phyloP scores from a whole-genome alignment of 495 filamentous ascomycete species.

The Aspergillus bertholletiae region DNA sequence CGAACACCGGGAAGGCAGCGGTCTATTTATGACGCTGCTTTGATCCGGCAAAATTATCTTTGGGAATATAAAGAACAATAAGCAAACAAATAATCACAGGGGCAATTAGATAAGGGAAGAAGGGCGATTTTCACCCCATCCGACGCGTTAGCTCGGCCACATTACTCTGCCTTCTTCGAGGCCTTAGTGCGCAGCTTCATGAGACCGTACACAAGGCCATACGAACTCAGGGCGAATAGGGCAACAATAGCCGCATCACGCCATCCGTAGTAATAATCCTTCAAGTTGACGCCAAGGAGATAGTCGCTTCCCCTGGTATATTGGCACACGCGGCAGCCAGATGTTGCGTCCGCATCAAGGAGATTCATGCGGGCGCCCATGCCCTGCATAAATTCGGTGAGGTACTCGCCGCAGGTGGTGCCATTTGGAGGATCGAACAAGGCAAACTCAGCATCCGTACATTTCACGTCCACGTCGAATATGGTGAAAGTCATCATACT shows the following conservation, averaged over 20 bases:
- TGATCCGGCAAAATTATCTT: background rate
- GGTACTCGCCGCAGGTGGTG: constrained; percentile 53
- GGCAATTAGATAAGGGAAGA: background rate
- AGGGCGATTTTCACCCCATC: background rate
- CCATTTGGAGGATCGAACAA: constrained; percentile 51
- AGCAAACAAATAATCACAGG: background rate
- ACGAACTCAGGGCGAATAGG: constrained; percentile 43
- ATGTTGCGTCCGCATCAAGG: constrained; percentile 48
- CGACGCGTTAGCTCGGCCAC: background rate
- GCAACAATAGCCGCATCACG: constrained; percentile 41
- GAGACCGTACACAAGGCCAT: constrained; percentile 43
- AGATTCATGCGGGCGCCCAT: constrained; percentile 51
- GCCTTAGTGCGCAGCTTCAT: constrained; percentile 42
- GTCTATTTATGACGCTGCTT: too few relatives aligned
- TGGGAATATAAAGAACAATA: background rate
- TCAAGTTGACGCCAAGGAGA: constrained; percentile 33
- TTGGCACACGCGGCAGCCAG: constrained; percentile 58
- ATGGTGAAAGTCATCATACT: constrained; percentile 55
- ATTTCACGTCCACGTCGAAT: constrained; percentile 53
- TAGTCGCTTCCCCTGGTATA: constrained; percentile 37
- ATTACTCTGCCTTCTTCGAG: constrained; percentile 21
- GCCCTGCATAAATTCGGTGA: constrained; percentile 42
- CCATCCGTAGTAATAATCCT: constrained; percentile 43
- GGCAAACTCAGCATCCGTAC: constrained; percentile 55
- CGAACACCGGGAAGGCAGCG: background rate